Evolutionary conservation across 2,329 filamentous ascomycete genomes (phyloP), one percentile per base, ranked within the genome.

Genomic region (Aspergillus melleus): DNA sequence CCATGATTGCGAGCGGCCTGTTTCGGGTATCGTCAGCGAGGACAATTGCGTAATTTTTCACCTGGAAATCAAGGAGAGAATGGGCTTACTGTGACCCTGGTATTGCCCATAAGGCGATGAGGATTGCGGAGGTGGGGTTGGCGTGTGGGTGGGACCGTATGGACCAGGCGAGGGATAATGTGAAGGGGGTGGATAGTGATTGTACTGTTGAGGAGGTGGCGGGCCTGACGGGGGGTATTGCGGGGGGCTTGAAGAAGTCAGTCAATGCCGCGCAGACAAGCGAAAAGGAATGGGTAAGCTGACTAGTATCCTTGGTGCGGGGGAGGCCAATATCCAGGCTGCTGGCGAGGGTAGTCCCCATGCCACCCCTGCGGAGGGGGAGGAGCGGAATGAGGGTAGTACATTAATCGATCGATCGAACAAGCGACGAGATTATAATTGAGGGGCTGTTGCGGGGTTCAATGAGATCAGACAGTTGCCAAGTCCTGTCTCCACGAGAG

Each of bases 1-100:
- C 49, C 85, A 63, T 83, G 86, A 65, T 85, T 84, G 61, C 76
- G 65, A 57, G 20, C 76, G 76, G 83, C 86, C 64, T 74, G 20
- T 26, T 36, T 36, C 5, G 29, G 6, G 39, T 36, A 30, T 19
- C 32, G 58, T 66, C 52, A 66, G 49, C 30, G 20, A 26, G 6
- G n/a, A 16, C 3, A 19, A n/a, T 36, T n/a, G 8, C 6, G 32
- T 10, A 4, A 16, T 4, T n/a, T n/a, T 22, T 54, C 3, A 29
- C n/a, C 10, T 20, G 11, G 30, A 16, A 10, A 19, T 19, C n/a
- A 32, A 4, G 9, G 2, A 51, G 30, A 20, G 14, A 3, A n/a
- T 12, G 20, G 16, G 9, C 64, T 57, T 63, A 67, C 65, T 54
- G 50, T 64, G 26, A 2, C 26, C 26, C 8, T 29, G 60, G 19